These are phyloP conservation scores for Amylocarpus encephaloides DNA, from an alignment of 2,329 filamentous ascomycete genomes.

Conservation along the genomic window DNA sequence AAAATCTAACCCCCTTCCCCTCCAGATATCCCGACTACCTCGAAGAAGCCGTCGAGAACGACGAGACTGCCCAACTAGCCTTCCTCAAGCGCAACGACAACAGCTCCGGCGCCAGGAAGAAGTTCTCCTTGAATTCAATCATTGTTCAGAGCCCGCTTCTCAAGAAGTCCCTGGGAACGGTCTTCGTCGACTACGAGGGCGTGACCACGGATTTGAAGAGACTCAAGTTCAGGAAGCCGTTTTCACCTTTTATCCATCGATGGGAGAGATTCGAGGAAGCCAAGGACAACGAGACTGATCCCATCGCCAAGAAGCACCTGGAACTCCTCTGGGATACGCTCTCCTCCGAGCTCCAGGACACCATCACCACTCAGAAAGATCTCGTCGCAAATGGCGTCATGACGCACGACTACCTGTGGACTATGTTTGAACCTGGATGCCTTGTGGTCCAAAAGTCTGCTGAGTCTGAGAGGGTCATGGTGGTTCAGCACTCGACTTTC, in stretches of 20 bases:
- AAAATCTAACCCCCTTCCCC: not conserved
- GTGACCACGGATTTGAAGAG: conserved; percentile 41
- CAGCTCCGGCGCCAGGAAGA: conserved; percentile 3
- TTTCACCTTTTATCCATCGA: conserved; percentile 46
- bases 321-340: conserved; percentile 31
- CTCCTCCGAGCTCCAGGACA: conserved; percentile 32
- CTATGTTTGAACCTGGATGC: conserved; percentile 32
- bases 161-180: conserved; percentile 38
- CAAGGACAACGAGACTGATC: conserved; percentile 29
- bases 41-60: conserved; percentile 4
- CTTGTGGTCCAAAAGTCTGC: conserved; percentile 5
- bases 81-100: conserved; percentile 3
- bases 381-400: conserved; percentile 33
- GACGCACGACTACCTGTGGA: conserved; percentile 33
- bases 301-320: conserved; percentile 27
- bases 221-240: conserved; percentile 42
- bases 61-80: conserved; percentile 3
- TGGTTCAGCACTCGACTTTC: not conserved
- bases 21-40: conserved; percentile 1
- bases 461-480: conserved; percentile 1
- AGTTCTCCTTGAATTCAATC: conserved; percentile 4
- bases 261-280: conserved; percentile 35
- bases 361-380: conserved; percentile 31
- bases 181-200: conserved; percentile 43
- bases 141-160: conserved; percentile 45